These are phyloP conservation scores for Phialophora chinensis DNA, from an alignment of 2,329 filamentous ascomycete genomes.

Conservation along the genomic window DNA sequence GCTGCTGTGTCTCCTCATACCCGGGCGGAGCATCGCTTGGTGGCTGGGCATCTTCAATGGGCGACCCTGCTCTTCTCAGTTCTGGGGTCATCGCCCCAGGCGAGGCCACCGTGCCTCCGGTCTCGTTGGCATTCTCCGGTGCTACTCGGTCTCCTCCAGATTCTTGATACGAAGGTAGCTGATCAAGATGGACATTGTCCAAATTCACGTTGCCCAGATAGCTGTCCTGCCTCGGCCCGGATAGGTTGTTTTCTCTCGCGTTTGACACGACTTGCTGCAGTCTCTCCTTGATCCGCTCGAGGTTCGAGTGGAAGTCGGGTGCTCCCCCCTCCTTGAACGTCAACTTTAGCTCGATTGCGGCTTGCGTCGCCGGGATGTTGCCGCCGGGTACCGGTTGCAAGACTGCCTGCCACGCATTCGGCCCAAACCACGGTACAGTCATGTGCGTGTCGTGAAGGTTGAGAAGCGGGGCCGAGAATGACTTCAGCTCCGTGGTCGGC, in stretches of 20 bases:
- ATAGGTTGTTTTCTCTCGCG: conserved; percentile 66
- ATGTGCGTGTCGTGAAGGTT: conserved; percentile 87
- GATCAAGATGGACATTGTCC: conserved; percentile 76
- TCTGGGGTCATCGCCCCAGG: conserved; percentile 18
- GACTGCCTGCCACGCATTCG: conserved; percentile 84
- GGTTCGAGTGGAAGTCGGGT: conserved; percentile 83
- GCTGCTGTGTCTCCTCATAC: conserved; percentile 89
- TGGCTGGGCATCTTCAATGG: conserved; percentile 45
- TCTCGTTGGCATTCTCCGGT: conserved; percentile 34
- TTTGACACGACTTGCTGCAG: conserved; percentile 80
- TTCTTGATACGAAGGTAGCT: conserved; percentile 85
- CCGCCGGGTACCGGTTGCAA: conserved; percentile 83
- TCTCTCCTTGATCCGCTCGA: conserved; percentile 83
- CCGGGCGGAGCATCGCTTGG: conserved; percentile 82
- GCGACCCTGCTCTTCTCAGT: conserved; percentile 13
- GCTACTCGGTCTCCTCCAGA: conserved; percentile 50
- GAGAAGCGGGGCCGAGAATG: conserved; percentile 86
- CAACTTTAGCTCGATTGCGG: conserved; percentile 78
- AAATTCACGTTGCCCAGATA: conserved; percentile 60
- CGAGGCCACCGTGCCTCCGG: conserved; percentile 30
- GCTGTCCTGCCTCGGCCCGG: conserved; percentile 37
- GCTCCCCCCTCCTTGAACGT: conserved; percentile 96
- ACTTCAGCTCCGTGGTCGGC: conserved; percentile 73
- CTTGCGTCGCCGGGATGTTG: conserved; percentile 75
- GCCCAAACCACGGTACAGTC: conserved; percentile 87